A percentile compares a stretch with the other conserved stretches of the same genome.
These are phyloP conservation scores for Rhamnella rubrinervis DNA, from an alignment of 331 rosid species.

Conservation along the genomic window DNA sequence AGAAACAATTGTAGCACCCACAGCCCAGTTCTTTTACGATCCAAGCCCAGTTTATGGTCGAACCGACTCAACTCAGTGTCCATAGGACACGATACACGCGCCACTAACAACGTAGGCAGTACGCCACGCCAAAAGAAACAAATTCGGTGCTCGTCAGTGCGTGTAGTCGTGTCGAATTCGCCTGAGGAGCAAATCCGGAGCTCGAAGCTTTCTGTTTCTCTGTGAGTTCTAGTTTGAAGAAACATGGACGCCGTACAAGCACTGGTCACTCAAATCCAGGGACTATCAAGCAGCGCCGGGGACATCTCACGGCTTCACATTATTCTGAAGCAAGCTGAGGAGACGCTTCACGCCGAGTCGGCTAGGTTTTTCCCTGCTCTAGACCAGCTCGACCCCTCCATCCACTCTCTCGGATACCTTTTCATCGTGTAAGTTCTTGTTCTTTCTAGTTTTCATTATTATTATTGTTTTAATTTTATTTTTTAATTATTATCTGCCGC, in stretches of 20 bases:
- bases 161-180: not conserved
- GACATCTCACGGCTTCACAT: conserved; percentile 68
- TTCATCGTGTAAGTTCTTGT: conserved; percentile 58
- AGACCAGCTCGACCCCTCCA: conserved; percentile 62
- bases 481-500: not conserved
- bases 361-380: conserved; percentile 53
- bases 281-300: conserved; percentile 52
- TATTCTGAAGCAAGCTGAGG: conserved; percentile 64
- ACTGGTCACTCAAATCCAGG: conserved; percentile 69
- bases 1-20: too few species aligned
- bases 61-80: conserved; percentile 5
- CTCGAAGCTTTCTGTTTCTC: too few species aligned
- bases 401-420: conserved; percentile 77
- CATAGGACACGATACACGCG: too few species aligned
- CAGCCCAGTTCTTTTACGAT: not conserved
- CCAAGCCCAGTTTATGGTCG: not conserved
- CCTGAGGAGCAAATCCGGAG: too few species aligned
- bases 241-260: conserved; percentile 55
- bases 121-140: too few species aligned
- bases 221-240: not conserved
- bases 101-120: too few species aligned
- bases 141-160: too few species aligned
- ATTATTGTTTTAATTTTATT: not conserved
- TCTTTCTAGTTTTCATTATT: not conserved
- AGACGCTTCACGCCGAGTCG: conserved; percentile 56